These are phyloP conservation scores for Debaryomycetaceae sp. DNA, from an alignment of 1,139 yeast species.

Conservation along the genomic window DNA sequence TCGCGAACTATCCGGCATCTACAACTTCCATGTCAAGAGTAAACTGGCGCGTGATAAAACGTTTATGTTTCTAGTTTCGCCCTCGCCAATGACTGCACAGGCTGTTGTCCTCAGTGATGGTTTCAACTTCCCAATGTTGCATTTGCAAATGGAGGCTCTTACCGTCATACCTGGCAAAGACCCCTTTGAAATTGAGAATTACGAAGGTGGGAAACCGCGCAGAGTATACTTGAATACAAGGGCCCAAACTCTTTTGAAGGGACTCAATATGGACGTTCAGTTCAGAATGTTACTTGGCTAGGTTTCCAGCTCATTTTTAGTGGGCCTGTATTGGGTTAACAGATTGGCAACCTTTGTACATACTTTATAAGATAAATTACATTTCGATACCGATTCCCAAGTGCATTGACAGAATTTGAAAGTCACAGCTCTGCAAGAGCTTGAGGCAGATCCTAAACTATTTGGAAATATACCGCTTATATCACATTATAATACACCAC, in stretches of 20 bases:
- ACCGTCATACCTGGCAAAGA: constrained; percentile 20
- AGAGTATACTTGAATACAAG: constrained; percentile 35
- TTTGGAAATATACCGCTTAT: too few relatives aligned
- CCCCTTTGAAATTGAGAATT: constrained; percentile 17
- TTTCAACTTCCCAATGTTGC: constrained; percentile 45
- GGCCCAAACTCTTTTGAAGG: constrained; percentile 28
- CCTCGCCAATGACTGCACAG: constrained; percentile 48
- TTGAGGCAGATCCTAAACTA: too few relatives aligned
- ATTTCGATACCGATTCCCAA: too few relatives aligned
- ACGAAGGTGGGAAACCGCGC: constrained; percentile 28
- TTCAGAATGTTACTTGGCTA: constrained; percentile 9
- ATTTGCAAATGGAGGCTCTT: constrained; percentile 6
- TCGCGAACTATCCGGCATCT: constrained; percentile 50
- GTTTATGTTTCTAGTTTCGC: constrained; percentile 40
- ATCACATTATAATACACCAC: too few relatives aligned
- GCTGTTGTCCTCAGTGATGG: constrained; percentile 47
- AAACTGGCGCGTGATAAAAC: constrained; percentile 10
- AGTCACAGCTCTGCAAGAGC: too few relatives aligned
- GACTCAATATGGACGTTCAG: constrained; percentile 23
- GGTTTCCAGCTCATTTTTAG: too few relatives aligned
- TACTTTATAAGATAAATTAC: too few relatives aligned
- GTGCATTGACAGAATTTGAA: too few relatives aligned
- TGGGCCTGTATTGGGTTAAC: too few relatives aligned
- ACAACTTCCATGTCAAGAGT: constrained; percentile 26
- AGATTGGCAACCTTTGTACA: too few relatives aligned